phyloP scores from a whole-genome alignment of 2,329 filamentous ascomycete species.

The Emmonsiellopsis sp. region DNA sequence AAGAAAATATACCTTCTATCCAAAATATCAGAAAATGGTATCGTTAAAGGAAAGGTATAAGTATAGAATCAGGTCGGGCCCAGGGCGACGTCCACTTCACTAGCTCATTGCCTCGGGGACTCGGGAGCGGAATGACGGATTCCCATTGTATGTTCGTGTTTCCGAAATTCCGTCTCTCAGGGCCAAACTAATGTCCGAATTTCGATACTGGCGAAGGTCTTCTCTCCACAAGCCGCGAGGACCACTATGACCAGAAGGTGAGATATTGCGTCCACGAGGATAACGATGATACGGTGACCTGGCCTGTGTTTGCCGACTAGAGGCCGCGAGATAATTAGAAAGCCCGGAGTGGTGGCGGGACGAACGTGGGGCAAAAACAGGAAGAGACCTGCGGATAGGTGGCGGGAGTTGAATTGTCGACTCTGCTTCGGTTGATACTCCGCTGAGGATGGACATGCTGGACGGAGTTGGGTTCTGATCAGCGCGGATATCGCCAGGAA shows the following conservation, averaged over 20 bases:
- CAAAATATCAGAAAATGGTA: too few species aligned
- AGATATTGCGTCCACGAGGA: background rate
- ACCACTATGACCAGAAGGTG: constrained; percentile 6
- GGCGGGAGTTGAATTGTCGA: constrained; percentile 19
- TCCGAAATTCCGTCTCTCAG: constrained; percentile 25
- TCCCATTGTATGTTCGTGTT: background rate
- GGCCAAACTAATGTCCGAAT: constrained; percentile 27
- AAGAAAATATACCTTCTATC: too few species aligned
- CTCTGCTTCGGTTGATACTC: constrained; percentile 21
- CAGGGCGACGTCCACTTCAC: background rate
- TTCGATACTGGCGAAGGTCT: constrained; percentile 26
- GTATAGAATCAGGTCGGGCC: background rate
- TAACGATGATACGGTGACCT: background rate
- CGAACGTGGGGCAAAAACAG: constrained; percentile 24
- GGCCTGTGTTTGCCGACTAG: background rate
- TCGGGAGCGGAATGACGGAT: background rate
- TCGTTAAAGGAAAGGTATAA: too few species aligned
- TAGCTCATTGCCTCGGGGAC: background rate
- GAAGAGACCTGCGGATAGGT: constrained; percentile 14
- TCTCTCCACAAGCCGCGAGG: constrained; percentile 24
- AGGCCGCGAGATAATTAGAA: background rate
- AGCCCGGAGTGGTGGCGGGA: constrained; percentile 9
- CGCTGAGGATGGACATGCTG: constrained; percentile 20
- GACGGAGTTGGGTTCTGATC: constrained; percentile 15
- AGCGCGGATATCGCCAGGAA: constrained; percentile 13